A percentile compares a stretch with the other conserved stretches of the same genome.
These are phyloP conservation scores for Dipodascus albidus DNA, from an alignment of 805 yeast genomes.

Conservation along the genomic window DNA sequence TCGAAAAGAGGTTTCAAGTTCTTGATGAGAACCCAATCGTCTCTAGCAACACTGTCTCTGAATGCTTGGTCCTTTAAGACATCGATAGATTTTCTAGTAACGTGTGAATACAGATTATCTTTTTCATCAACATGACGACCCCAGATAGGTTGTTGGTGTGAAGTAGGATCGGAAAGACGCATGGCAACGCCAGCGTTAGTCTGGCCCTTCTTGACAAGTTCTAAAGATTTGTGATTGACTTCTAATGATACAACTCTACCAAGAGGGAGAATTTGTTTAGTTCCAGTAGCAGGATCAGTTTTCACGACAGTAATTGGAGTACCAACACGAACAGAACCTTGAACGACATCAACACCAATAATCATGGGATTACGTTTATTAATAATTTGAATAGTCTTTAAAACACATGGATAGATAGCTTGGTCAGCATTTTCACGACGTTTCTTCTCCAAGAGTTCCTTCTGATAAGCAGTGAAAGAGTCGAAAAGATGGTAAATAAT, in stretches of 20 bases:
- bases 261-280: constrained; percentile 50
- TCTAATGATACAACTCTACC: constrained; percentile 92
- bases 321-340: constrained; percentile 81
- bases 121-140: constrained; percentile 97
- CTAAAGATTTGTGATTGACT: constrained; percentile 82
- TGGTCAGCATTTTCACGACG: constrained; percentile 78
- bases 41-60: constrained; percentile 86
- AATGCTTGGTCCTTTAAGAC: constrained; percentile 98
- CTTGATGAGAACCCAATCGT: constrained; percentile 89
- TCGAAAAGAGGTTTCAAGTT: constrained; percentile 81
- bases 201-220: constrained; percentile 81
- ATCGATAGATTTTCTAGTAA: constrained; percentile 83
- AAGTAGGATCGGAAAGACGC: constrained; percentile 80
- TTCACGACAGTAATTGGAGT: constrained; percentile 95
- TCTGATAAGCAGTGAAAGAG: constrained; percentile 85
- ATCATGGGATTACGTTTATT: constrained; percentile 99
- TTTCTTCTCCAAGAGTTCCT: constrained; percentile 75
- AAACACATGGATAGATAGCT: constrained; percentile 91
- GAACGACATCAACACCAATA: constrained; percentile 94
- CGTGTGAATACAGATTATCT: constrained; percentile 81
- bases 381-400: constrained; percentile 89
- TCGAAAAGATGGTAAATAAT: constrained; percentile 95
- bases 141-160: constrained; percentile 92
- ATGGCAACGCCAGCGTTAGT: constrained; percentile 98
- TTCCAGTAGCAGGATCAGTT: constrained; percentile 74